Evolutionary conservation across 225 moss, liverwort and hornwort species (phyloP).

Genomic region (Thuidium tamariscinum): DNA sequence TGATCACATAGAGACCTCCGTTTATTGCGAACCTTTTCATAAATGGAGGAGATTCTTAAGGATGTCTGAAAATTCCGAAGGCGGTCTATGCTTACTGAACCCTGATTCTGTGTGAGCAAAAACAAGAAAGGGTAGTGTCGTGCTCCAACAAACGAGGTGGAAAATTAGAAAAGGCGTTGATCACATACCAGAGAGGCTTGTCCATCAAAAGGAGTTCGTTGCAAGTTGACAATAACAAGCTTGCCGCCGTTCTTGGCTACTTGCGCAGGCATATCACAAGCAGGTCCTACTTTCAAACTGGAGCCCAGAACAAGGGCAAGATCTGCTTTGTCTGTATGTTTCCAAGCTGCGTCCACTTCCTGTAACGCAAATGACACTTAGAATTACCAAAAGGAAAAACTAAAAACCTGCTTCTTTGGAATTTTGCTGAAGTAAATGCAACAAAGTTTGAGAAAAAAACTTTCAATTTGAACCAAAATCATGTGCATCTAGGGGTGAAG

Average conservation of each 20-base stretch:
- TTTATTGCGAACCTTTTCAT: too few species aligned
- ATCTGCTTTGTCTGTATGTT: constrained; percentile 69
- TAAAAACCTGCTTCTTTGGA: neutral
- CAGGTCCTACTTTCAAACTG: constrained; percentile 83
- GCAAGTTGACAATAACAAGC: constrained; percentile 81
- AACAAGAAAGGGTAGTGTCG: neutral
- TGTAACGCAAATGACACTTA: constrained; percentile 9
- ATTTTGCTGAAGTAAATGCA: neutral
- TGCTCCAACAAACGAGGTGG: neutral
- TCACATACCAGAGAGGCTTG: constrained; percentile 65
- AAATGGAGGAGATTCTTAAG: neutral
- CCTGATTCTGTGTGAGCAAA: neutral
- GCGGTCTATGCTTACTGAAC: neutral
- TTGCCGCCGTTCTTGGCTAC: constrained; percentile 74
- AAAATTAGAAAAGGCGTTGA: neutral
- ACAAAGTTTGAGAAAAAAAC: neutral
- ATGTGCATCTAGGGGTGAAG: neutral
- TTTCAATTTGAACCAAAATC: neutral
- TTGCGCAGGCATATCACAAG: constrained; percentile 85
- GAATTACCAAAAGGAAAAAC: neutral
- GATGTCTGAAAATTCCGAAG: neutral
- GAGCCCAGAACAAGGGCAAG: constrained; percentile 78
- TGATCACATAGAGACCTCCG: neutral
- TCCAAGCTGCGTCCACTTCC: constrained; percentile 70
- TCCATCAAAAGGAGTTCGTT: constrained; percentile 69